Evolutionary conservation across 2,329 filamentous ascomycete genomes (phyloP).

Genomic region (Colletotrichum tamarilloi): DNA sequence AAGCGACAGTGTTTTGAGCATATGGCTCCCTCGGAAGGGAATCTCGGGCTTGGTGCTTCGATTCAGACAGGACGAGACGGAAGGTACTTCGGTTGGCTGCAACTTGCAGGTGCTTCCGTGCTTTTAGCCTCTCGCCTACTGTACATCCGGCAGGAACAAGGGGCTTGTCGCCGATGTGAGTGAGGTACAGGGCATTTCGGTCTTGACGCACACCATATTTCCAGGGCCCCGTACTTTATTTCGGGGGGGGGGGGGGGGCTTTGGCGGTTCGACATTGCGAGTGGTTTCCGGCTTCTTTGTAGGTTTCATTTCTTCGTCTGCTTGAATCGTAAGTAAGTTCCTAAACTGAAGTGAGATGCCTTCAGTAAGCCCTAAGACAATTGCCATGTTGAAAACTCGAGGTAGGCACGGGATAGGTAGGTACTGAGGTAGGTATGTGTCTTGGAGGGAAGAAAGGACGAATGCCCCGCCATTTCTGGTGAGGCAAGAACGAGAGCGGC

Average conservation of each 20-base stretch:
- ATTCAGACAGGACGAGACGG: not conserved
- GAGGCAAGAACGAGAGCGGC: not conserved
- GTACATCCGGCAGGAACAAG: constrained; percentile 22
- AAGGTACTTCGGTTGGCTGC: not conserved
- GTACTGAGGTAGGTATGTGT: not conserved
- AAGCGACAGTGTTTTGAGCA: not conserved
- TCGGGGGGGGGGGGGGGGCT: not conserved
- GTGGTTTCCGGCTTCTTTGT: not conserved
- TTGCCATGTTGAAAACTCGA: not conserved
- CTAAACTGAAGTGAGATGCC: not conserved
- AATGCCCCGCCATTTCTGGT: not conserved
- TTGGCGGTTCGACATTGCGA: not conserved
- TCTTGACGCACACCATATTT: constrained; percentile 10
- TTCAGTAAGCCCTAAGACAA: not conserved
- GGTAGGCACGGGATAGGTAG: not conserved
- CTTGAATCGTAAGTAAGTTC: not conserved
- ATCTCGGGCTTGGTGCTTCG: not conserved
- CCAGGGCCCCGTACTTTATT: not conserved
- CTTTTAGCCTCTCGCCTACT: constrained; percentile 26
- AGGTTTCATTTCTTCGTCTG: not conserved
- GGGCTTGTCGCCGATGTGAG: constrained; percentile 5
- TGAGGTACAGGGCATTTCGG: not conserved
- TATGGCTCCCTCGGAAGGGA: not conserved
- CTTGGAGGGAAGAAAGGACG: not conserved
- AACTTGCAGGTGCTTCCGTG: constrained; percentile 20